Evolutionary conservation across 2,329 filamentous ascomycete species (phyloP), one percentile per base, ranked within the genome.

Genomic region (Monilinia fructigena): DNA sequence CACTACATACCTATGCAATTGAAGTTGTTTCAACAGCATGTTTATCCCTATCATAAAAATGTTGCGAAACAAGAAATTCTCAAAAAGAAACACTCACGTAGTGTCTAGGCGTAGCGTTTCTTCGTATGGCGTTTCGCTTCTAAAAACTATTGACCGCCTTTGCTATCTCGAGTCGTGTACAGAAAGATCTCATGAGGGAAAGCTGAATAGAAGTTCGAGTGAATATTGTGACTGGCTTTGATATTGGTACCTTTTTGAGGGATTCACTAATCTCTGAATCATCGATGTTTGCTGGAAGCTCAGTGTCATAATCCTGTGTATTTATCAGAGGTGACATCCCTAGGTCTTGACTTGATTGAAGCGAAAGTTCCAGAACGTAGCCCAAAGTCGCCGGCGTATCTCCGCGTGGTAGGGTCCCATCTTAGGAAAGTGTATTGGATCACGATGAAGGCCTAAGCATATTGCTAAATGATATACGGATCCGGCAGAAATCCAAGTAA

Each of bases 371-470:
- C 6, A 86, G 67, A 18, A 85, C 0, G 83, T 84, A 5, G 81
- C 80, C 85, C 85, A 87, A 0, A 87, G 71, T 3, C 85, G 79
- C 4, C 84, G 78, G 1, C 84, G 79, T 75, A 87, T 80, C 74
- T 87, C 85, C 0, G 80, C 78, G 31, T 79, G 77, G 53, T 82
- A 80, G 0, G 76, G 71, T 2, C 81, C 79, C 77, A 83, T 82
- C 26, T 78, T 77, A 12, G 79, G 78, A 7, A 86, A 79, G 65
- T 80, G 76, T 47, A 75, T 78, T 0, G 85, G 85, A 66, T 87
- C 85, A 3, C 83, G 80, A 72, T 87, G 84, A 5, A 87, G 76
- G 4, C 85, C 85, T 78, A 86, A 84, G 66, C 79, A 80, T 73
- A 86, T 82, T 63, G 84, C 85, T 18, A 80, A 80, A 8, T 84